A percentile compares a stretch with the other conserved stretches of the same genome.
Conservation (phyloP, 768 basidiomycete species). For the Leccinum fibrillosum region DNA sequence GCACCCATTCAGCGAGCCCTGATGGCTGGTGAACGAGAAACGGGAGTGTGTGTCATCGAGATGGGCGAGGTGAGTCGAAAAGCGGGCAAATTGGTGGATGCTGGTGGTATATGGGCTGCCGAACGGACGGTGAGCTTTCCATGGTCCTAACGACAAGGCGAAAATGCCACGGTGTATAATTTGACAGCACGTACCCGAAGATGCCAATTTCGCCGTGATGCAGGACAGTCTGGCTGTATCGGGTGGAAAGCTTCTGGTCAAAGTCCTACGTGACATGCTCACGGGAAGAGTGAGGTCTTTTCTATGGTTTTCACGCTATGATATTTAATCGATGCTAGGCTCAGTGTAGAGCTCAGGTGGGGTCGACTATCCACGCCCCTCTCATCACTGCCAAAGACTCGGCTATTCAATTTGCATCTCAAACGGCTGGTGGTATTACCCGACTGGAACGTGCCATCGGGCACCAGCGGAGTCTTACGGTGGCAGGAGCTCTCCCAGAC, state of each 20-base stretch:
- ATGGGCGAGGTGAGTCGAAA: conserved; percentile 56
- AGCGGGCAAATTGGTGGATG: conserved; percentile 64
- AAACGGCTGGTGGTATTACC: conserved; percentile 16
- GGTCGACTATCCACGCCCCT: conserved; percentile 46
- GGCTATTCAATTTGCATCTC: conserved; percentile 15
- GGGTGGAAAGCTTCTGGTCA: conserved; percentile 72
- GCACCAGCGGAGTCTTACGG: conserved; percentile 26
- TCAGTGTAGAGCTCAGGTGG: conserved; percentile 44
- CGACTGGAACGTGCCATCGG: conserved; percentile 28
- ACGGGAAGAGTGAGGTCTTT: conserved; percentile 44
- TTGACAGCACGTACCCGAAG: conserved; percentile 49
- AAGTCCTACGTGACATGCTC: conserved; percentile 63
- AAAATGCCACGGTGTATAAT: neutral
- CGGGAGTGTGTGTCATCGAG: conserved; percentile 63
- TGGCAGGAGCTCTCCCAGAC: conserved; percentile 22
- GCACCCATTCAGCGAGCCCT: conserved; percentile 87
- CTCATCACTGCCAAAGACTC: conserved; percentile 17
- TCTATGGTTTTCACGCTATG: neutral
- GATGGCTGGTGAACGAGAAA: conserved; percentile 59
- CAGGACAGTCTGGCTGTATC: conserved; percentile 56
- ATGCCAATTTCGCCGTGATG: conserved; percentile 51
- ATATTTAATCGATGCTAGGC: conserved; percentile 37
- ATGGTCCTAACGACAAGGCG: neutral
- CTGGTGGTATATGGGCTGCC: conserved; percentile 66
- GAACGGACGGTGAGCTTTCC: conserved; percentile 36